Base-by-base conservation (phyloP, 176 grass and related monocot genomes). In the Puccinellia tenuiflora region DNA sequence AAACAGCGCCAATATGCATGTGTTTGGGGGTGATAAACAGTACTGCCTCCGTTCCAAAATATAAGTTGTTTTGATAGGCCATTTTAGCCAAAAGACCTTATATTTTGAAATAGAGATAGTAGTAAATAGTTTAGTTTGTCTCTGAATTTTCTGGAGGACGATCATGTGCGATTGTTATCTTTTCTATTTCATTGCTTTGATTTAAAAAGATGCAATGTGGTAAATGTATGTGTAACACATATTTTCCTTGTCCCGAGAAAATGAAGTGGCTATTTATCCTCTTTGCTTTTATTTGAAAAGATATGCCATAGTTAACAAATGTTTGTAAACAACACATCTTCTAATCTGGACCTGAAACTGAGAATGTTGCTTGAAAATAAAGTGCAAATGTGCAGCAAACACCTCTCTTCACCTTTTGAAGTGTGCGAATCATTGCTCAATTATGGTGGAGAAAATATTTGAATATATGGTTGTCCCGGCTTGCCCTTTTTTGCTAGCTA, bases 51-150 rank as follows among this genome's bases (percentile, higher is more conserved):
- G n/a, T n/a, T n/a, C n/a, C n/a, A n/a, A n/a, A n/a, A n/a, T n/a
- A n/a, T n/a, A n/a, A n/a, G n/a, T n/a, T n/a, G n/a, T n/a, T n/a
- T n/a, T n/a, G n/a, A n/a, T n/a, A n/a, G n/a, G n/a, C n/a, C n/a
- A n/a, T n/a, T n/a, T n/a, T n/a, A n/a, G n/a, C n/a, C n/a, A n/a
- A n/a, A n/a, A n/a, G n/a, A n/a, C n/a, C n/a, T n/a, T n/a, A n/a
- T n/a, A n/a, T n/a, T n/a, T n/a, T n/a, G n/a, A n/a, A n/a, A n/a
- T n/a, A n/a, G n/a, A n/a, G n/a, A n/a, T n/a, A n/a, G n/a, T 76
- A 38, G 31, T 77, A 82, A 72, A 81, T 85, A 63, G 61, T 62
- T 63, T 55, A 20, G 11, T 68, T 54, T 33, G 15, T 52, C 37
- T 6, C 69, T 39, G 50, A 15, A 45, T 77, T 77, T 76, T 61